Evolutionary conservation across 257 asterid species (phyloP).

Genomic region (Solanum medicagineum): DNA sequence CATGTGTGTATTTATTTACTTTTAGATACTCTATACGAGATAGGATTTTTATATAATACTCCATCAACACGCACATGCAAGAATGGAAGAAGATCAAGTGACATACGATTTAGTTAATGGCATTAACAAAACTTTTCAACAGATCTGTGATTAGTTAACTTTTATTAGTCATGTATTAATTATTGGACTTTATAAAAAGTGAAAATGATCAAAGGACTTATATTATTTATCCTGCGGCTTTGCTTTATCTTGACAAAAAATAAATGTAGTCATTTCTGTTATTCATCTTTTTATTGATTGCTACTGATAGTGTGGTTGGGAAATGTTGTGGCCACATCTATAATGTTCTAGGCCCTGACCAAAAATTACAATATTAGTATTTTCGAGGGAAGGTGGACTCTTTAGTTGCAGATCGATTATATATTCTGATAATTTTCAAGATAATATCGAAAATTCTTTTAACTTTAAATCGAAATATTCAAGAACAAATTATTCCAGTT

Average conservation of each 20-base stretch:
- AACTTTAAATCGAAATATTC: too few relatives aligned
- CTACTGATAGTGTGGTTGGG: not conserved
- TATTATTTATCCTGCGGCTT: not conserved
- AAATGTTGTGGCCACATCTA: not conserved
- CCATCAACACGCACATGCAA: not conserved
- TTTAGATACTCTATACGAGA: too few relatives aligned
- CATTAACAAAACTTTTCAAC: not conserved
- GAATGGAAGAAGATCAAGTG: not conserved
- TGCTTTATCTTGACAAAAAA: not conserved
- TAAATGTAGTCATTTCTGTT: not conserved
- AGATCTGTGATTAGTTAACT: not conserved
- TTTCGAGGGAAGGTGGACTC: too few relatives aligned
- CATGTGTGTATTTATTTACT: too few relatives aligned
- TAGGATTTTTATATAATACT: too few relatives aligned
- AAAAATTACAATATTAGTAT: not conserved
- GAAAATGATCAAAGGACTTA: not conserved
- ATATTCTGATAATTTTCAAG: too few relatives aligned
- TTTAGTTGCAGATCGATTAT: too few relatives aligned
- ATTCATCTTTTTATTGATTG: not conserved
- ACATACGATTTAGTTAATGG: not conserved
- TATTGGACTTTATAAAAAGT: not conserved
- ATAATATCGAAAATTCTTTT: too few relatives aligned
- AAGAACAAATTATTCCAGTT: too few relatives aligned
- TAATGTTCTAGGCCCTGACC: not conserved
- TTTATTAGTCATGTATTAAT: not conserved